Percentiles rank a stretch among this genome's conserved stretches.
Evolutionary conservation across 2,329 filamentous ascomycete species (phyloP).

Genomic region (Ascochyta viciae-villosae): DNA sequence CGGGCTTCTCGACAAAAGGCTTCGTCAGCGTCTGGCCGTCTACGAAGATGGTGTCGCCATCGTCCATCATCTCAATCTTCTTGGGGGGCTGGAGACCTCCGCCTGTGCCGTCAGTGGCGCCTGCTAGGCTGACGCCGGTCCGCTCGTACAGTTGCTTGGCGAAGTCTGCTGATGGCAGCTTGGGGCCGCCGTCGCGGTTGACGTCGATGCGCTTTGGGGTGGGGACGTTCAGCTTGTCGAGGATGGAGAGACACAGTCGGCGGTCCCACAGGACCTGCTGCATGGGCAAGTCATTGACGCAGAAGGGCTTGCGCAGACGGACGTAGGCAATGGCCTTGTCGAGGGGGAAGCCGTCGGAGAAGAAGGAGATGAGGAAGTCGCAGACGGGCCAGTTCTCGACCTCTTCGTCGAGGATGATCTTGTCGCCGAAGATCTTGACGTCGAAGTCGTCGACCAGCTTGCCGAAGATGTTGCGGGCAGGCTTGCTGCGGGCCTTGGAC

Average conservation of each 20-base stretch:
- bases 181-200: conserved; percentile 89
- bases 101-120: conserved; percentile 71
- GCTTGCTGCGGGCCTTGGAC: conserved; percentile 94
- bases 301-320: conserved; percentile 91
- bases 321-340: conserved; percentile 98
- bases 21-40: conserved; percentile 84
- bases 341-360: conserved; percentile 94
- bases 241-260: conserved; percentile 82
- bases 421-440: conserved; percentile 97
- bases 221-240: conserved; percentile 88
- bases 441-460: conserved; percentile 93
- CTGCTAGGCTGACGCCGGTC: conserved; percentile 77
- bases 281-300: conserved; percentile 97
- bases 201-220: conserved; percentile 90
- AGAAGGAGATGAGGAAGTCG: conserved; percentile 97
- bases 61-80: conserved; percentile 84
- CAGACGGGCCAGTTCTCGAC: conserved; percentile 96
- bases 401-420: conserved; percentile 96
- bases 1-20: conserved; percentile 97
- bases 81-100: conserved; percentile 64
- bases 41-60: conserved; percentile 85
- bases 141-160: conserved; percentile 80
- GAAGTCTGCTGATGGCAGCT: conserved; percentile 77
- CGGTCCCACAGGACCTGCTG: conserved; percentile 97
- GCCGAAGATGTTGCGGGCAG: conserved; percentile 94